Base-by-base conservation (phyloP, 1,284 basidiomycete genomes). In the Moesziomyces parantarcticus region DNA sequence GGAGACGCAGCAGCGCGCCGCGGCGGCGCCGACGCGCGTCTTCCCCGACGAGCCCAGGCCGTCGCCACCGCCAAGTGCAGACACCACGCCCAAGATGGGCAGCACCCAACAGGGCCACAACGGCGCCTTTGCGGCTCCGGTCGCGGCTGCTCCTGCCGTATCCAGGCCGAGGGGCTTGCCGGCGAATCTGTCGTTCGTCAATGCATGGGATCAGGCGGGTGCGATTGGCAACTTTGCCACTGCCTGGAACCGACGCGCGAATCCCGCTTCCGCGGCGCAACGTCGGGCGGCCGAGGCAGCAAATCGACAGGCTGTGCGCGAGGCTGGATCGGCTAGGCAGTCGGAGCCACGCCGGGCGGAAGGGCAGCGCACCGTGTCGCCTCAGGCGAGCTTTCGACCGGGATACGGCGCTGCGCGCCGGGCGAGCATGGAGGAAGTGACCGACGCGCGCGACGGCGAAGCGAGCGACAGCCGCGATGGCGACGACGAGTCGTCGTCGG, bases 1-100 rank as follows among this genome's bases (percentile, higher is more conserved):
- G 95, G 95, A 98, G 83, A 88, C 89, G 58, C 61, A 78, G 36
- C 88, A 87, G 29, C n/a, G 53, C 0, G n/a, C 47, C 1, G 26
- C 40, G 5, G 45, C 26, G 25, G 55, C 57, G 34, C 57, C 77
- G 0, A 58, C 60, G 7, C 67, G 78, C 18, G 66, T 76, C 5
- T 80, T 78, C 46, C 78, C 78, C 2, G 77, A 78, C 45, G 78
- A 80, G 32, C 69, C 74, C n/a, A 53, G 50, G 5, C 47, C 57
- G 3, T 52, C 64, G 6, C 60, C 58, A 9, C 53, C 60, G 26
- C 52, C 44, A 3, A 52, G 49, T 14, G 46, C 50, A 11, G 54
- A 58, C 9, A 47, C 53, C 36, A 50, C 45, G n/a, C 56, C 54
- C 2, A 62, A 32, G 47, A 36, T 44, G 8, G 61, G 48, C 11